These are phyloP conservation scores for Rhodotorula glutinis DNA, from an alignment of 1,284 basidiomycete genomes.

Conservation along the genomic window DNA sequence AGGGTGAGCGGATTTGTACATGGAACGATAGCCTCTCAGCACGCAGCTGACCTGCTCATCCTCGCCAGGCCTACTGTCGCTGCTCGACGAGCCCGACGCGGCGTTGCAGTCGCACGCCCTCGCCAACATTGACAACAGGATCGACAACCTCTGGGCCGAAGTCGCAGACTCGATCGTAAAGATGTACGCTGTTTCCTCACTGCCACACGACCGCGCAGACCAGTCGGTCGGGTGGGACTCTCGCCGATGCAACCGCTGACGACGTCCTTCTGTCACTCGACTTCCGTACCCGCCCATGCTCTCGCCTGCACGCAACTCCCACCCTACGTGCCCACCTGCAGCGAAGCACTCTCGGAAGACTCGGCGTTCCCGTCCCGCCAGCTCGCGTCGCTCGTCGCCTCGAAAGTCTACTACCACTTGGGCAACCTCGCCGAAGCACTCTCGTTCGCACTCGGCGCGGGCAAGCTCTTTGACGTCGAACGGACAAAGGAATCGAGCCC, in stretches of 20 bases:
- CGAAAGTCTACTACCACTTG: conserved; percentile 94
- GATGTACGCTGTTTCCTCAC: conserved; percentile 73
- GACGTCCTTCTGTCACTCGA: conserved; percentile 18
- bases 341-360: conserved; percentile 80
- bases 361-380: conserved; percentile 69
- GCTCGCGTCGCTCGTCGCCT: conserved; percentile 80
- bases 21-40: too few relatives aligned
- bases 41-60: too few relatives aligned
- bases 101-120: conserved; percentile 86
- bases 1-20: conserved; percentile 4
- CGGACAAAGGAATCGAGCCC: conserved; percentile 48
- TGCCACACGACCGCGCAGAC: too few relatives aligned
- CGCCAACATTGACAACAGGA: conserved; percentile 71
- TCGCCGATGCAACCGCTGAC: conserved; percentile 29
- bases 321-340: conserved; percentile 46
- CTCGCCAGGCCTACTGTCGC: conserved; percentile 70
- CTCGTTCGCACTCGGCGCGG: conserved; percentile 87
- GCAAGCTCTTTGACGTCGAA: conserved; percentile 75
- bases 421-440: conserved; percentile 90
- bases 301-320: too few relatives aligned
- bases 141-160: conserved; percentile 94
- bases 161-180: conserved; percentile 87
- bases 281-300: not conserved
- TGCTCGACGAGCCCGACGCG: conserved; percentile 80
- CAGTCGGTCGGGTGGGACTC: too few relatives aligned